Percentiles rank a stretch among this genome's conserved stretches.
These are phyloP conservation scores for Carnegiea gigantea DNA, from an alignment of 179 eudicot genomes.

Conservation along the genomic window DNA sequence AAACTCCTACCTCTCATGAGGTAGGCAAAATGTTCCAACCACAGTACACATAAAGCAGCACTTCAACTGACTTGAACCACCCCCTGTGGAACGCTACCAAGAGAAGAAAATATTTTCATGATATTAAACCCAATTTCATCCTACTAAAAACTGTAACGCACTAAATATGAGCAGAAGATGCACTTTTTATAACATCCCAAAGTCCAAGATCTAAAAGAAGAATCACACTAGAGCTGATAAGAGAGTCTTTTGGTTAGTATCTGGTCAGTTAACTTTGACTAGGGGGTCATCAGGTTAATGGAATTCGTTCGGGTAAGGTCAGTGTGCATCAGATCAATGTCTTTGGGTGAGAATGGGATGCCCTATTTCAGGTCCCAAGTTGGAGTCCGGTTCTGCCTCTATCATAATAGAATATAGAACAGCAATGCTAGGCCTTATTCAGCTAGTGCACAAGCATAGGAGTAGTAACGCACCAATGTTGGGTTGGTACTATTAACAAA, in stretches of 20 bases:
- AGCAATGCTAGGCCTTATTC: not conserved
- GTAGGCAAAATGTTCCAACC: constrained; percentile 68
- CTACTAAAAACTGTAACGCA: not conserved
- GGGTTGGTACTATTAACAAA: not conserved
- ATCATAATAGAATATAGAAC: not conserved
- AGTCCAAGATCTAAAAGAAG: not conserved
- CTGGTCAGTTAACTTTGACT: not conserved
- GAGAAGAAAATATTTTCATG: constrained; percentile 35
- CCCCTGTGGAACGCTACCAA: constrained; percentile 48
- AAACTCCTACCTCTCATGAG: constrained; percentile 57
- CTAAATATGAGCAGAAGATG: not conserved
- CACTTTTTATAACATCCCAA: not conserved
- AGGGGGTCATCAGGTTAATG: not conserved
- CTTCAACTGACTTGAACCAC: constrained; percentile 54
- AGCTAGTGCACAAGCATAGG: not conserved
- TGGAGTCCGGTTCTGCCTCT: not conserved
- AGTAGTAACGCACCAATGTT: not conserved
- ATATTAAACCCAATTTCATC: constrained; percentile 25
- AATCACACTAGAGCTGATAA: not conserved
- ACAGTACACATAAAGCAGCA: constrained; percentile 51
- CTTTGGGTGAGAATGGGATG: not conserved
- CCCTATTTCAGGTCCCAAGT: not conserved
- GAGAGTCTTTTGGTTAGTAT: not conserved
- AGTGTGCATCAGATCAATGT: not conserved
- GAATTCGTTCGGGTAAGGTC: not conserved